Percentiles rank a stretch among this genome's conserved stretches.
These are phyloP conservation scores for Aspergillus sp. DNA, from an alignment of 2,329 filamentous ascomycete species.

Conservation along the genomic window DNA sequence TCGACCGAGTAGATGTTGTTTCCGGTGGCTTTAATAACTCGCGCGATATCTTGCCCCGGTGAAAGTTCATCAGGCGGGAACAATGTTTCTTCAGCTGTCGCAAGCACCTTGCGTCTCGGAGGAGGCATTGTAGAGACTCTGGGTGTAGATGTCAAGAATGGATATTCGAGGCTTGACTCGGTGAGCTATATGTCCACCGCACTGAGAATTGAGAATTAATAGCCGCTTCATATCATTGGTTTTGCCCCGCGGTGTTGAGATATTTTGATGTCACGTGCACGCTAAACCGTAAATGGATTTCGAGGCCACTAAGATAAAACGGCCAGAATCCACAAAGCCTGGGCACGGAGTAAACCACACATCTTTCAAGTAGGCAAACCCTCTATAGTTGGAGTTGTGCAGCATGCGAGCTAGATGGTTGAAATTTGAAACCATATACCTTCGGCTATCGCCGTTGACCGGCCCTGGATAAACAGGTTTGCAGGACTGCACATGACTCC, in stretches of 20 bases:
- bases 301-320: not conserved
- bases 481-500: not conserved
- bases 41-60: slow-evolving; percentile 65
- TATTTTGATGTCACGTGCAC: slow-evolving; percentile 7
- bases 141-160: not conserved
- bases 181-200: not conserved
- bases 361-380: not conserved
- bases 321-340: not conserved
- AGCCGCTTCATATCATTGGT: not conserved
- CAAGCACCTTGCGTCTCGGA: slow-evolving; percentile 74
- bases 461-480: not conserved
- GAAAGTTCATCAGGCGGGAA: slow-evolving; percentile 56
- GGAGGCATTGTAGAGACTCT: slow-evolving; percentile 59
- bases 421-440: not conserved
- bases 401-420: not conserved
- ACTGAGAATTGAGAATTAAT: not conserved
- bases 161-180: not conserved
- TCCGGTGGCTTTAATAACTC: slow-evolving; percentile 77
- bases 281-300: slow-evolving; percentile 1
- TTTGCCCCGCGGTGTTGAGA: not conserved
- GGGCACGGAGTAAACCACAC: not conserved
- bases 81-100: slow-evolving; percentile 72
- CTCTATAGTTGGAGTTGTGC: not conserved
- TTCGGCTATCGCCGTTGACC: not conserved
- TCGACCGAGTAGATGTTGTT: slow-evolving; percentile 85